Evolutionary conservation across 768 basidiomycete species (phyloP).

Genomic region (Kwoniella sp.): DNA sequence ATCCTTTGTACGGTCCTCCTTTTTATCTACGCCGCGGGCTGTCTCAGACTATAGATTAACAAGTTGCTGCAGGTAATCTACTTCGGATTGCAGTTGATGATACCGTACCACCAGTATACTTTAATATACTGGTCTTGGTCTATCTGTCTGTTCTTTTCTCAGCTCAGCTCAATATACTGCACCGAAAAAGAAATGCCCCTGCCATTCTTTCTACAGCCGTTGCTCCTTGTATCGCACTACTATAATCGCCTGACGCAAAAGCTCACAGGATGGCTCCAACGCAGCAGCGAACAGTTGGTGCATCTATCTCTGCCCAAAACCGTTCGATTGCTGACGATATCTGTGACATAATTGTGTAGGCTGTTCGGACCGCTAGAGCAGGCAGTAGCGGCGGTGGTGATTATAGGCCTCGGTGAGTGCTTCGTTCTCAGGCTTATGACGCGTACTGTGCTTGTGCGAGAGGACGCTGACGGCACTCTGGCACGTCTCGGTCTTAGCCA

Average conservation of each 20-base stretch:
- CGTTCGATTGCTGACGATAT: background rate
- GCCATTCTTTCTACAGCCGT: constrained; percentile 39
- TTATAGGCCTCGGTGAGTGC: constrained; percentile 37
- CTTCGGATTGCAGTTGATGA: too few species aligned
- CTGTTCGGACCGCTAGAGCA: constrained; percentile 49
- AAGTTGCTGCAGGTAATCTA: too few species aligned
- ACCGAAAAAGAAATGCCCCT: constrained; percentile 23
- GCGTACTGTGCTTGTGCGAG: too few species aligned
- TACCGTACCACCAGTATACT: too few species aligned
- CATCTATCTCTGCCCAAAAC: too few species aligned
- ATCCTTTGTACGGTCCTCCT: constrained; percentile 10
- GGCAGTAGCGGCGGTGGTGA: constrained; percentile 31
- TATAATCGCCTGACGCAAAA: constrained; percentile 10
- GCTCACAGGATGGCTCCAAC: constrained; percentile 17
- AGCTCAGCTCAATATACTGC: background rate
- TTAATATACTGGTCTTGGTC: too few species aligned
- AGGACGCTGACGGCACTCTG: too few species aligned
- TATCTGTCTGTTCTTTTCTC: background rate
- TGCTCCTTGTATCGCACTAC: constrained; percentile 33
- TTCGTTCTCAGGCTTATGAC: too few species aligned
- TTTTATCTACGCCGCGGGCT: too few species aligned
- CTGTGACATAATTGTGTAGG: constrained; percentile 11
- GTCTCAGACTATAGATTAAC: too few species aligned
- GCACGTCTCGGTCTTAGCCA: too few species aligned
- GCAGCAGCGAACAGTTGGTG: constrained; percentile 24